Conservation (phyloP, 305 asterid genomes). For the Solanum chacoense region DNA sequence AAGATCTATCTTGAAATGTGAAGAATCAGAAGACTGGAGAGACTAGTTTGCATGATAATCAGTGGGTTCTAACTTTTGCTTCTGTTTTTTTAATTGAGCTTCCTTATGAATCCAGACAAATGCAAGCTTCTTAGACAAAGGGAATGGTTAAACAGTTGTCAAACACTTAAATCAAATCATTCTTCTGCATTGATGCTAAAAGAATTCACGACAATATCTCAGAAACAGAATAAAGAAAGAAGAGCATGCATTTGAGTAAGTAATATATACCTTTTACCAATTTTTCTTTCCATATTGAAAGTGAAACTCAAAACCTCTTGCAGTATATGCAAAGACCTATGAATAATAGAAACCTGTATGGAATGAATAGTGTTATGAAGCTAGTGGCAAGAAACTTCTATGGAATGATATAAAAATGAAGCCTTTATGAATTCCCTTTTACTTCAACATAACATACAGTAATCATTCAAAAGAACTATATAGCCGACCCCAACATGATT, state of each 20-base stretch:
- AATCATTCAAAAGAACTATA: background rate
- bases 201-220: background rate
- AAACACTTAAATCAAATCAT: background rate
- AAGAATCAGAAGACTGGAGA: background rate
- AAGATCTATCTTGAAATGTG: background rate
- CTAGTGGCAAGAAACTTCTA: background rate
- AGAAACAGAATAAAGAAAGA: background rate
- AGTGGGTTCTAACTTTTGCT: background rate
- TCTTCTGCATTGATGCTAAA: background rate
- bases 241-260: constrained; percentile 9
- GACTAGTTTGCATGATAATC: background rate
- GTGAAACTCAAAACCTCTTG: constrained; percentile 42
- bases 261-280: constrained; percentile 36
- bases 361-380: background rate
- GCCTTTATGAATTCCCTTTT: background rate
- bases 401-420: background rate
- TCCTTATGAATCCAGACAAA: background rate
- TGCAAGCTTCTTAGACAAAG: background rate
- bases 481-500: background rate
- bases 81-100: background rate
- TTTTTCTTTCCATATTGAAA: constrained; percentile 31
- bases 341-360: constrained; percentile 55
- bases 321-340: constrained; percentile 56
- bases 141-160: background rate
- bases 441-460: background rate